These are phyloP conservation scores for Scutellaria barbata DNA, from an alignment of 257 asterid genomes.

Conservation along the genomic window DNA sequence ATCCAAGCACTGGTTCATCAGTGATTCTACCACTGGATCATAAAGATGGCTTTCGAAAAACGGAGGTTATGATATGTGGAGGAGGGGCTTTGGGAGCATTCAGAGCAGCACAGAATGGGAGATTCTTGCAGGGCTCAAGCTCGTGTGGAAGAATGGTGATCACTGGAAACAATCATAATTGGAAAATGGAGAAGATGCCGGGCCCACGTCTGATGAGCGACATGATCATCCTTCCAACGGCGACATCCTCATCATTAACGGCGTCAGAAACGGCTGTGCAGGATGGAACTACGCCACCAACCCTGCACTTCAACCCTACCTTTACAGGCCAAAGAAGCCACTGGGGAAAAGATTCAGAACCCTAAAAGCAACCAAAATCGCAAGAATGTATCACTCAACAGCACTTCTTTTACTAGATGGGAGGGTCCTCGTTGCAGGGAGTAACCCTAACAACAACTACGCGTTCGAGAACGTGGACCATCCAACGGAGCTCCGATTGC, in stretches of 20 bases:
- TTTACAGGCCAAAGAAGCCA: conserved; percentile 53
- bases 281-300: conserved; percentile 48
- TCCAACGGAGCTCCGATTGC: conserved; percentile 66
- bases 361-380: conserved; percentile 49
- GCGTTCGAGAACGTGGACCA: conserved; percentile 38
- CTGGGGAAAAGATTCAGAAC: conserved; percentile 47
- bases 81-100: conserved; percentile 56
- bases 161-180: conserved; percentile 52
- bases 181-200: conserved; percentile 75
- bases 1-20: conserved; percentile 69
- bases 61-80: conserved; percentile 74
- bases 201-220: conserved; percentile 56
- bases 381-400: conserved; percentile 67
- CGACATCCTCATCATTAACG: conserved; percentile 63
- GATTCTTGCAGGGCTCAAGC: conserved; percentile 43
- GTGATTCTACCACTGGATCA: conserved; percentile 64
- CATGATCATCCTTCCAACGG: conserved; percentile 71
- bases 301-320: conserved; percentile 57
- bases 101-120: conserved; percentile 43
- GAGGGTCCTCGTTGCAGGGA: conserved; percentile 61
- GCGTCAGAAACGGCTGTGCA: conserved; percentile 52
- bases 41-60: conserved; percentile 40
- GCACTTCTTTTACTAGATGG: conserved; percentile 65
- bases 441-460: conserved; percentile 61
- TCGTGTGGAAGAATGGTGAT: conserved; percentile 71